phyloP scores from a whole-genome alignment of 371 early-diverging fungal species.

The Cokeromyces recurvatus region DNA sequence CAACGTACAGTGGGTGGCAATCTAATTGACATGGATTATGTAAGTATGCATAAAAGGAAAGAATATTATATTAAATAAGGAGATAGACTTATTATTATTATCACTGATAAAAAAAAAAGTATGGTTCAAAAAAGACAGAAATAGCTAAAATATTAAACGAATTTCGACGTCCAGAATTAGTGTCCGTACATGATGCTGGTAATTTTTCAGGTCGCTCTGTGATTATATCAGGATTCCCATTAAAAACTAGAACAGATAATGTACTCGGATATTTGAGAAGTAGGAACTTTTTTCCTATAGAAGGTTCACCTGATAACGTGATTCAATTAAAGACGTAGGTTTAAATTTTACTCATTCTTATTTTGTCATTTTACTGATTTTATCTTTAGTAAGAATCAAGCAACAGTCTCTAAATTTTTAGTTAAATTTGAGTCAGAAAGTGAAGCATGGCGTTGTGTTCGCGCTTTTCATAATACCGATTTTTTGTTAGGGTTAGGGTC shows the following conservation, averaged over 20 bases:
- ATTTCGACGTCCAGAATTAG: slow-evolving; percentile 25
- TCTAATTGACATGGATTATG: slow-evolving; percentile 24
- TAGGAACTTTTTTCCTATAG: slow-evolving; percentile 37
- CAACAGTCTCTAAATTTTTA: slow-evolving; percentile 35
- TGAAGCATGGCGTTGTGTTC: slow-evolving; percentile 50
- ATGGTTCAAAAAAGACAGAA: too few relatives aligned
- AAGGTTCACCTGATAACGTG: slow-evolving; percentile 29
- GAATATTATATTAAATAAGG: not conserved
- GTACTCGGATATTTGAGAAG: slow-evolving; percentile 32
- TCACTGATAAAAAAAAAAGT: too few relatives aligned
- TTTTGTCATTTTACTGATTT: not conserved
- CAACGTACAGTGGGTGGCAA: slow-evolving; percentile 38
- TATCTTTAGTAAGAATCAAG: slow-evolving; percentile 20
- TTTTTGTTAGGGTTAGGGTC: slow-evolving; percentile 19
- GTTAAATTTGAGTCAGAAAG: slow-evolving; percentile 46
- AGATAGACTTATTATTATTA: too few relatives aligned
- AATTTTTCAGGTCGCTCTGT: slow-evolving; percentile 41
- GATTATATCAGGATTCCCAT: slow-evolving; percentile 30
- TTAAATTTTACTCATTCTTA: too few relatives aligned
- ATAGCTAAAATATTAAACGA: slow-evolving; percentile 20
- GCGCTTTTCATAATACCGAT: slow-evolving; percentile 38
- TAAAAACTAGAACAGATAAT: slow-evolving; percentile 20
- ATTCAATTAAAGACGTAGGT: slow-evolving; percentile 30
- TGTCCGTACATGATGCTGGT: slow-evolving; percentile 22
- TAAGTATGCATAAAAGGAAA: slow-evolving; percentile 19